Base-by-base conservation (phyloP, 169 alveolate genomes). In the Plasmodium chabaudi region DNA sequence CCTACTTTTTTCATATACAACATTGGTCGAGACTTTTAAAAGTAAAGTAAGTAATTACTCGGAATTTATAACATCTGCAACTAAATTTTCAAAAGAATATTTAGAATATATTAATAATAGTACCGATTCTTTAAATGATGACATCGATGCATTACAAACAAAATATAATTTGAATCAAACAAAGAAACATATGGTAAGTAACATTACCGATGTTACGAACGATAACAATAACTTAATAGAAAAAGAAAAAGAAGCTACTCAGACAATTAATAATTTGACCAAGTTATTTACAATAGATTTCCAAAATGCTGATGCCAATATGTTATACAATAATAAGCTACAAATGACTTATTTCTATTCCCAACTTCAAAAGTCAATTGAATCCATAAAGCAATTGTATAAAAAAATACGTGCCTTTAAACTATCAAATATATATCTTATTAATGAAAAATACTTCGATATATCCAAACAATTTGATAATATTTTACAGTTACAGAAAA, bases 101-200 rank as follows among this genome's bases (percentile, higher is more conserved):
- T 47, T 71, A 19, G 5, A 42, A 9, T 71, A 13, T 23, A 17
- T 71, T n/a, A 1, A 71, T 21, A 1, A 21, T 53, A 71, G n/a
- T 51, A 19, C 17, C 10, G 6, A 15, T 2, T 15, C 68, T 17
- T 49, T 42, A 23, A 5, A 49, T 23, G 3, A 47, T 6, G 65
- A 71, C 15, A 27, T 71, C 13, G 42, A 13, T 13, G 19, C 84
- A 71, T 71, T 71, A 17, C 25, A 71, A 42, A 17, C n/a, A 10
- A 5, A 68, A 7, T 27, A 42, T 47, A 23, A 13, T 6, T 1
- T 2, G 0, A 68, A 68, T 15, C 0, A 6, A 13, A 27, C 47
- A 46, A 17, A 21, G 19, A 15, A 68, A 13, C 17, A 68, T 15
- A 19, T 0, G 2, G 2, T 25, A 27, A 68, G 13, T n/a, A n/a